Conservation (phyloP, 2,329 filamentous ascomycete genomes). For the Aspergillus versicolor region DNA sequence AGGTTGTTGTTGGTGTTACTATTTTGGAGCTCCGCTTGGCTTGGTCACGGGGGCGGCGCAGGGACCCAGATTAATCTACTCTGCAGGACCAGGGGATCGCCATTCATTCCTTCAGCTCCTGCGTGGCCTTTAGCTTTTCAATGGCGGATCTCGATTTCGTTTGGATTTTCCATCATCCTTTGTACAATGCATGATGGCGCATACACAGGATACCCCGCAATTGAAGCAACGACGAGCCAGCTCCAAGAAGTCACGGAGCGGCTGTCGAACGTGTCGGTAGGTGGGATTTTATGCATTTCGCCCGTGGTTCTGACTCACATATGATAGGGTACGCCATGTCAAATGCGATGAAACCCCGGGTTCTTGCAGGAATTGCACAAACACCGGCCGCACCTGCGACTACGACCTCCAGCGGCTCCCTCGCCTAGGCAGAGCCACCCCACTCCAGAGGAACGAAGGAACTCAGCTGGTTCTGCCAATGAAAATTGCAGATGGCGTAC, state of each 20-base stretch:
- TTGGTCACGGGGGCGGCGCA: no score
- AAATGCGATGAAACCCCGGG: conserved; percentile 35
- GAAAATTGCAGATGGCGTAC: background rate
- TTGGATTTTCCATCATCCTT: background rate
- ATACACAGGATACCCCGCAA: background rate
- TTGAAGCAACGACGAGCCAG: background rate
- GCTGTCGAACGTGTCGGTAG: conserved; percentile 11
- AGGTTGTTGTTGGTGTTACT: background rate
- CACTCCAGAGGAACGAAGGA: background rate
- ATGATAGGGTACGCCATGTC: conserved; percentile 7
- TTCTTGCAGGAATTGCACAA: conserved; percentile 35
- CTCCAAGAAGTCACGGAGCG: conserved; percentile 4
- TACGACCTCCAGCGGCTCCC: conserved; percentile 26
- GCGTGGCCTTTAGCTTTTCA: background rate
- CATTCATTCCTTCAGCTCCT: background rate
- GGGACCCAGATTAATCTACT: no score
- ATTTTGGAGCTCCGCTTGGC: no score
- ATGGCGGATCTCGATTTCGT: background rate
- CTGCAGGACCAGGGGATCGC: background rate
- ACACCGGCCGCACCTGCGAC: conserved; percentile 39
- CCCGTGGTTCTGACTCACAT: background rate
- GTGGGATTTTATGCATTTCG: background rate
- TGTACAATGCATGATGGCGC: background rate
- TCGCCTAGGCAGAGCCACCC: background rate
- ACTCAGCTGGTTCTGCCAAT: background rate